Evolutionary conservation across 2,329 filamentous ascomycete species (phyloP).

Genomic region (Coniochaeta sp.): DNA sequence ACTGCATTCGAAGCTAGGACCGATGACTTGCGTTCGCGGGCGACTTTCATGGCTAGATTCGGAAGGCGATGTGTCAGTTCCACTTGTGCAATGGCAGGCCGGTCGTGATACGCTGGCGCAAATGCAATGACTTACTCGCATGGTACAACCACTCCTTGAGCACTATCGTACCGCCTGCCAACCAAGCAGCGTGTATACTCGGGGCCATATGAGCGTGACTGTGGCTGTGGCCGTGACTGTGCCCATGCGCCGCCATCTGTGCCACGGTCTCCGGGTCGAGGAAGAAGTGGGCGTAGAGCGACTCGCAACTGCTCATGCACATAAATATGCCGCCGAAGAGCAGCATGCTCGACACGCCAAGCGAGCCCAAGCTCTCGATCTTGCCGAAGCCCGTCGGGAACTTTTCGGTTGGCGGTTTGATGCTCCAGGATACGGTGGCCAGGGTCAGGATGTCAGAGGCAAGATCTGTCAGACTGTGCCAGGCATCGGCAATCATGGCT

Average conservation of each 20-base stretch:
- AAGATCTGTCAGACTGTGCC: conserved; percentile 91
- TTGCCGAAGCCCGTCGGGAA: conserved; percentile 95
- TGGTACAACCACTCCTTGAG: conserved; percentile 97
- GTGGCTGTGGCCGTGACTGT: conserved; percentile 55
- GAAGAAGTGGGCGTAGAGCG: conserved; percentile 66
- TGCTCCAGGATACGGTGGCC: conserved; percentile 87
- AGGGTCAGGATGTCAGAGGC: conserved; percentile 93
- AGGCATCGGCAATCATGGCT: conserved; percentile 85
- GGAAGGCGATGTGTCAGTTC: conserved; percentile 16
- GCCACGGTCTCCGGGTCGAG: conserved; percentile 52
- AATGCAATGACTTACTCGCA: conserved; percentile 64
- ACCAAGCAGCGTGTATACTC: conserved; percentile 89
- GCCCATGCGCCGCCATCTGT: conserved; percentile 45
- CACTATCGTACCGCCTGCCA: conserved; percentile 81
- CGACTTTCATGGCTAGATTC: conserved; percentile 80
- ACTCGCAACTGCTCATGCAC: conserved; percentile 68
- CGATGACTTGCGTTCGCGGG: conserved; percentile 86
- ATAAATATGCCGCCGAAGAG: conserved; percentile 87
- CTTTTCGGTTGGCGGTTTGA: conserved; percentile 72
- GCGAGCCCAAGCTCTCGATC: conserved; percentile 88
- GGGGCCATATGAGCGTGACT: conserved; percentile 51
- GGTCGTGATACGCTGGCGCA: neutral
- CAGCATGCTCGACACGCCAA: conserved; percentile 89
- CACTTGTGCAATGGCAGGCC: neutral
- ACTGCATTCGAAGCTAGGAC: conserved; percentile 94